Evolutionary conservation across 1,284 basidiomycete genomes (phyloP), one percentile per base, ranked within the genome.

Genomic region (Ceratobasidium sp.): DNA sequence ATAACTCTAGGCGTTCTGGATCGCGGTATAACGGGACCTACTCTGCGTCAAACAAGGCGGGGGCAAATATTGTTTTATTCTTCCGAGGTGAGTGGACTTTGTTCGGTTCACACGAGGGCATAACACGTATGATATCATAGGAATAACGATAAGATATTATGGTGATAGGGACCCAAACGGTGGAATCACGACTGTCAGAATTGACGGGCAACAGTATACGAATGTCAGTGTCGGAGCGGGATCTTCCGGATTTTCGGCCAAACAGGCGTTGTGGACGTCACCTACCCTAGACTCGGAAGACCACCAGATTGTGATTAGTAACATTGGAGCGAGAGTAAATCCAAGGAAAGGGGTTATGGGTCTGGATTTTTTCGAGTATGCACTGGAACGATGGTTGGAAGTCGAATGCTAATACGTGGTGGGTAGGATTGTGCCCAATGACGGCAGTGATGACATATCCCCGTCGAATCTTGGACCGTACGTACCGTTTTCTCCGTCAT

Each of bases 261-360:
- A 68, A 28, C 49, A 54, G 33, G 10, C 31, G 15, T 42, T 68
- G 7, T 68, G 66, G 66, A 37, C 33, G 11, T 53, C 33, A 10
- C 35, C 66, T 4, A 17, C 26, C 4, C 49, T 68, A 1, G 47
- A 39, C 10, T 26, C 47, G 37, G 35, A 28, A 3, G 66, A 68
- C 17, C 66, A 68, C 35, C 66, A 68, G 17, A 23, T 68, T 56
- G 53, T 68, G 35, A 56, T 68, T 26, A 53, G 66, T 31, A 53
- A 56, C 33, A 28, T 53, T 11, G 66, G 53, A 20, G 58, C 58
- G n/a, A 61, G 58, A 20, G 33, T 61, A 10, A 61, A 61, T 39
- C 58, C 58, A 6, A 61, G n/a, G 35, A 61, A 61, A n/a, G 31
- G 31, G 35, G 6, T 61, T 20, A 35, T 61, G 26, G 58, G 58